A percentile compares a stretch with the other conserved stretches of the same genome.
phyloP scores from a whole-genome alignment of 192 early-diverging fungal genomes.

The Geosiphon pyriformis region DNA sequence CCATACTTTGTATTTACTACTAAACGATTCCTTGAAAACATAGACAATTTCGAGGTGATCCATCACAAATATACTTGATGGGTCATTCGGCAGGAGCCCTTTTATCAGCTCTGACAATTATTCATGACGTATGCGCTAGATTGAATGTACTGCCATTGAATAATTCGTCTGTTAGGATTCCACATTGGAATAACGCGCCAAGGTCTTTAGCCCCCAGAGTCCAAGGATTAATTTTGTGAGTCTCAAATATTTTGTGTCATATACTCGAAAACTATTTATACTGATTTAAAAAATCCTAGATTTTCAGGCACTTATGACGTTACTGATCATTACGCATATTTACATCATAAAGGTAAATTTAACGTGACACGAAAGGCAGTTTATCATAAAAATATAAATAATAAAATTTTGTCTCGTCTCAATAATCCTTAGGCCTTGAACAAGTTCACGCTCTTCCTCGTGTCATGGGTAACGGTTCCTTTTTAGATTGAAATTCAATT shows the following conservation, averaged over 20 bases:
- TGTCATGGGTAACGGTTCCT: constrained; percentile 19
- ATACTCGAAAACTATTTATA: neutral
- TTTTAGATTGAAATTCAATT: neutral
- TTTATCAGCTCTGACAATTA: constrained; percentile 34
- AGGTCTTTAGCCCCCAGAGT: constrained; percentile 31
- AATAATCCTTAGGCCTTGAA: constrained; percentile 16
- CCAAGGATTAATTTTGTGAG: constrained; percentile 37
- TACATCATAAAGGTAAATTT: constrained; percentile 36
- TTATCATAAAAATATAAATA: neutral
- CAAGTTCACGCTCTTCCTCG: constrained; percentile 24
- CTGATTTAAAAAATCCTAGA: constrained; percentile 1
- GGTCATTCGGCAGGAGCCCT: constrained; percentile 36
- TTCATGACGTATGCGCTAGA: constrained; percentile 36
- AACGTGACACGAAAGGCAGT: neutral
- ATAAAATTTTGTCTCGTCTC: neutral
- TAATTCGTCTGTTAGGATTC: constrained; percentile 21
- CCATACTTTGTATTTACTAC: neutral
- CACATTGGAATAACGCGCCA: constrained; percentile 20
- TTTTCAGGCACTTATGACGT: constrained; percentile 43
- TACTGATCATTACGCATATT: constrained; percentile 41
- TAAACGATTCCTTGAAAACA: neutral
- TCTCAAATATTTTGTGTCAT: neutral
- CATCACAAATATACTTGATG: constrained; percentile 38
- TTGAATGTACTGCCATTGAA: constrained; percentile 25
- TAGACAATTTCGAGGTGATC: constrained; percentile 36